Percentiles rank a stretch among this genome's conserved stretches.
These are phyloP conservation scores for Penicillium canescens DNA, from an alignment of 495 filamentous ascomycete species.

Conservation along the genomic window DNA sequence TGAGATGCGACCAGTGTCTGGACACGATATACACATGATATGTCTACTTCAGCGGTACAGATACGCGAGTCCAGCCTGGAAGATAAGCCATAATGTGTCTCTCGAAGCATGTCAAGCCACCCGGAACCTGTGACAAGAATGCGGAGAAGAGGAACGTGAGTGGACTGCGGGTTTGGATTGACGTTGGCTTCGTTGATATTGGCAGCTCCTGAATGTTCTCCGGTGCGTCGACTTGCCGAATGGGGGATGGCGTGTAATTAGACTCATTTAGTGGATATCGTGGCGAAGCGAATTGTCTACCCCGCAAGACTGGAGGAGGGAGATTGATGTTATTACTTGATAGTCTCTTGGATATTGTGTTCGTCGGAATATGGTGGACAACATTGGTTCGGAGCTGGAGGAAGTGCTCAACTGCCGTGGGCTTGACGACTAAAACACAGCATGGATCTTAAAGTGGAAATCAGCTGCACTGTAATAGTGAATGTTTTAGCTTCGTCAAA, in stretches of 20 bases:
- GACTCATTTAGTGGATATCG: not conserved
- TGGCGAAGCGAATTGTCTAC: not conserved
- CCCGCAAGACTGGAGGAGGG: not conserved
- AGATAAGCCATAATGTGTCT: not conserved
- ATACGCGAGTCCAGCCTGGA: not conserved
- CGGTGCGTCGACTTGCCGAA: constrained; percentile 17
- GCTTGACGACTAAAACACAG: no score
- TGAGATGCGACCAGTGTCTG: not conserved
- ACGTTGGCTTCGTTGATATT: not conserved
- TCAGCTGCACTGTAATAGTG: no score
- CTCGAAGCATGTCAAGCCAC: not conserved
- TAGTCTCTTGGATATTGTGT: not conserved
- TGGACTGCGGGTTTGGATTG: not conserved
- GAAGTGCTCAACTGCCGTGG: no score
- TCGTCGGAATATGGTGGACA: no score
- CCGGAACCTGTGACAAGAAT: not conserved
- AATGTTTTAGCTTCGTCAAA: no score
- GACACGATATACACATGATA: constrained; percentile 5
- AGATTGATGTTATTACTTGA: not conserved
- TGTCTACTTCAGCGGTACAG: not conserved
- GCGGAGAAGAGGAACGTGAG: not conserved
- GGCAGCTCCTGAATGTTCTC: not conserved
- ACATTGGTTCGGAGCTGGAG: no score
- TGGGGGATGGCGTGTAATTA: not conserved
- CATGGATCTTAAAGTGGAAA: no score